phyloP scores from a whole-genome alignment of 805 yeast species.

The Starmerella roubikii region DNA sequence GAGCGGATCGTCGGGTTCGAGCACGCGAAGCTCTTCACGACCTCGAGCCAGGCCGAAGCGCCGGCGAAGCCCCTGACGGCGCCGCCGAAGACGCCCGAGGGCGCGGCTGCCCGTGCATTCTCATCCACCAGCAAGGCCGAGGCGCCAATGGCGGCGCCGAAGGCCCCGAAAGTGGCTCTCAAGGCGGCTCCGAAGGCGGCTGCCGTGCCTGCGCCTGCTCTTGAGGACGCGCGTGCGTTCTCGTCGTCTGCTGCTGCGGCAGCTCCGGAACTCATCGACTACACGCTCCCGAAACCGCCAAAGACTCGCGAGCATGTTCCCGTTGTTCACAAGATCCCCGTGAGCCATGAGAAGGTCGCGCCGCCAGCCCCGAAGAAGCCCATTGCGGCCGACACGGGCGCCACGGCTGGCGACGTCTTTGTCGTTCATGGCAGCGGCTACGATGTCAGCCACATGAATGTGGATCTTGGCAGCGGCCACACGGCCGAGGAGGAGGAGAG shows the following conservation, averaged over 20 bases:
- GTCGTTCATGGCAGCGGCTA: conserved; percentile 15
- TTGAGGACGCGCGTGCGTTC: not conserved
- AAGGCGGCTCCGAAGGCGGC: not conserved
- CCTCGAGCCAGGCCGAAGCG: conserved; percentile 1
- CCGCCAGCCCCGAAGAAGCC: conserved; percentile 4
- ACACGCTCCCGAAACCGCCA: conserved; percentile 14
- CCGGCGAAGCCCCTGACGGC: not conserved
- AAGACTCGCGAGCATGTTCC: conserved; percentile 25
- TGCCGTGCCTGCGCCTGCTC: too few relatives aligned
- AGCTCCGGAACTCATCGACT: conserved; percentile 3
- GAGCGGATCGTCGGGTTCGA: conserved; percentile 24
- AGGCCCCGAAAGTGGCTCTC: not conserved
- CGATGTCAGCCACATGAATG: conserved; percentile 22
- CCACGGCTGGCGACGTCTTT: conserved; percentile 20
- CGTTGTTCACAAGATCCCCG: conserved; percentile 23
- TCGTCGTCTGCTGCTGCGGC: conserved; percentile 10
- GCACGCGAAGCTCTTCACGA: conserved; percentile 15
- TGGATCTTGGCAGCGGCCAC: conserved; percentile 17
- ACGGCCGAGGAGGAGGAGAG: conserved; percentile 11
- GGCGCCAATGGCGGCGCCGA: not conserved
- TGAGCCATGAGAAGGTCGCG: conserved; percentile 21
- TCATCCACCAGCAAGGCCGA: not conserved
- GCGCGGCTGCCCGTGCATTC: not conserved
- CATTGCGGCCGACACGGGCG: conserved; percentile 12
- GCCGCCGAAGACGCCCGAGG: not conserved